Evolutionary conservation across 352 stramenopile genomes (phyloP).

Genomic region (Phytophthora pistaciae): DNA sequence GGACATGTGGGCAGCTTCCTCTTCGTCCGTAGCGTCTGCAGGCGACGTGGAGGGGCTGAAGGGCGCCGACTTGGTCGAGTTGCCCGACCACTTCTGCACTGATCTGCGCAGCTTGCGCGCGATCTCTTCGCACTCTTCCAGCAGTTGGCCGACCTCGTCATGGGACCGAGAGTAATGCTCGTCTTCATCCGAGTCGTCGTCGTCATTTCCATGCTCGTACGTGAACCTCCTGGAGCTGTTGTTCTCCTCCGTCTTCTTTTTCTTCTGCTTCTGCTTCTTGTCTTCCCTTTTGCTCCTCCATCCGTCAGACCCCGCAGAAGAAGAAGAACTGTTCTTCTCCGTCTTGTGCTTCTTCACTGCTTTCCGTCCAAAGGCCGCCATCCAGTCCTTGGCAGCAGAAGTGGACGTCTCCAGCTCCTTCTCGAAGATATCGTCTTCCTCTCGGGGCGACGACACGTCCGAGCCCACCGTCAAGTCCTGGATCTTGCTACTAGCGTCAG

Average conservation of each 20-base stretch:
- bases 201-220: conserved; percentile 23
- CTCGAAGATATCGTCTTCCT: conserved; percentile 40
- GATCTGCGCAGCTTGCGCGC: conserved; percentile 67
- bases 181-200: conserved; percentile 55
- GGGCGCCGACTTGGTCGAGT: conserved; percentile 36
- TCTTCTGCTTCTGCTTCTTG: conserved; percentile 2
- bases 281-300: conserved; percentile 26
- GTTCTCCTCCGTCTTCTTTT: background rate
- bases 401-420: conserved; percentile 35
- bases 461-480: conserved; percentile 43
- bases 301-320: conserved; percentile 10
- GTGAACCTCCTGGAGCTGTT: conserved; percentile 9
- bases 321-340: conserved; percentile 4
- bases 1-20: conserved; percentile 67
- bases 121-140: conserved; percentile 73
- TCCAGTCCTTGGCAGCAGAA: conserved; percentile 60
- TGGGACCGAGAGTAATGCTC: conserved; percentile 65
- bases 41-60: conserved; percentile 36
- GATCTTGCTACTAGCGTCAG: conserved; percentile 23
- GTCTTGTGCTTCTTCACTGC: conserved; percentile 38
- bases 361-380: conserved; percentile 60
- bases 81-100: conserved; percentile 68
- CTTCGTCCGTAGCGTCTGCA: conserved; percentile 49
- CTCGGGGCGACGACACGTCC: conserved; percentile 53
- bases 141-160: conserved; percentile 74